Evolutionary conservation across 495 filamentous ascomycete species (phyloP).

Genomic region (Lophiotrema nucula): DNA sequence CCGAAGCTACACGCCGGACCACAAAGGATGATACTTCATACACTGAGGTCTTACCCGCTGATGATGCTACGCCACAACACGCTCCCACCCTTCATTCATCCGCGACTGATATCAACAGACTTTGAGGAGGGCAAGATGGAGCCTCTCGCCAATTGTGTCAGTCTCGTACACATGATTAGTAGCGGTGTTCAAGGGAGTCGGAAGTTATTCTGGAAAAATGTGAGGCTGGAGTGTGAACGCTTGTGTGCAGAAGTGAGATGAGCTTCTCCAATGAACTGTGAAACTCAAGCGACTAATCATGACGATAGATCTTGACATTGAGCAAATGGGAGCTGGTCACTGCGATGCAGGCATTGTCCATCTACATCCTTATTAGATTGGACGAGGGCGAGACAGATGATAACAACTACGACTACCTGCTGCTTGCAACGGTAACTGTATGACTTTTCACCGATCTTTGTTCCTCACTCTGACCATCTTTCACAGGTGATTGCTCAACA

Average conservation of each 20-base stretch:
- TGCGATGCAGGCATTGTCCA: conserved; percentile 46
- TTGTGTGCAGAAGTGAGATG: conserved; percentile 42
- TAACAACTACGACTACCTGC: conserved; percentile 44
- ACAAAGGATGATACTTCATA: conserved; percentile 45
- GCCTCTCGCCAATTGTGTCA: conserved; percentile 49
- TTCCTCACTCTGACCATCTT: neutral
- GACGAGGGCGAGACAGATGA: conserved; percentile 49
- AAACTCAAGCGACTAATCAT: too few species aligned
- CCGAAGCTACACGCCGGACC: conserved; percentile 35
- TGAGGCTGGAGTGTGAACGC: conserved; percentile 48
- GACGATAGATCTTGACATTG: too few species aligned
- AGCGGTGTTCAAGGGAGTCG: conserved; percentile 40
- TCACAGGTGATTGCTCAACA: conserved; percentile 37
- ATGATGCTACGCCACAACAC: conserved; percentile 44
- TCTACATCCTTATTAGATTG: conserved; percentile 47
- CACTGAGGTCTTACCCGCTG: conserved; percentile 47
- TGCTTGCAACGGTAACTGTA: conserved; percentile 44
- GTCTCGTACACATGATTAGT: conserved; percentile 46
- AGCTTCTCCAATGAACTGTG: conserved; percentile 3
- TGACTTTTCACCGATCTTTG: conserved; percentile 7
- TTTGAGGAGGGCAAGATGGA: conserved; percentile 40
- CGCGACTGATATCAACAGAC: conserved; percentile 28
- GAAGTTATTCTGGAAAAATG: conserved; percentile 50
- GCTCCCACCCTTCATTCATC: conserved; percentile 42
- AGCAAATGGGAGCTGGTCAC: conserved; percentile 45